Conservation (phyloP, 1,284 basidiomycete species). For the Mycena citricolor region DNA sequence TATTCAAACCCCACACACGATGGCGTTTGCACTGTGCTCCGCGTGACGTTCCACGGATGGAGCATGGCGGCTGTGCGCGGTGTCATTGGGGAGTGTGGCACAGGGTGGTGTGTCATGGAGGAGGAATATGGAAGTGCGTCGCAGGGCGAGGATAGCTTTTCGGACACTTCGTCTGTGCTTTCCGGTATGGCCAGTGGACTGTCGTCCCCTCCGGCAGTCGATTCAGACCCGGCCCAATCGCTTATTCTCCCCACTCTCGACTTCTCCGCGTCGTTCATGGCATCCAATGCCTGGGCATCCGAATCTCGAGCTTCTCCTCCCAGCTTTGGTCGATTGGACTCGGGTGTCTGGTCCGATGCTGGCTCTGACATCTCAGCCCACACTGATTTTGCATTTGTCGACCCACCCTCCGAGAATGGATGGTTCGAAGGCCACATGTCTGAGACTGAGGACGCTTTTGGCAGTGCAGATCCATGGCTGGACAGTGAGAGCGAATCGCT, state of each 20-base stretch:
- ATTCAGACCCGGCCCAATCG: slow-evolving; percentile 50
- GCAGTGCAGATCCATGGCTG: too few species aligned
- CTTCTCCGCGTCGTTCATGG: slow-evolving; percentile 46
- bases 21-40: slow-evolving; percentile 61
- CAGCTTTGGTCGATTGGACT: slow-evolving; percentile 8
- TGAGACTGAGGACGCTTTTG: too few species aligned
- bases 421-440: too few species aligned
- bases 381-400: slow-evolving; percentile 11
- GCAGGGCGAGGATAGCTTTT: slow-evolving; percentile 32
- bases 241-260: slow-evolving; percentile 71
- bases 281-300: slow-evolving; percentile 16
- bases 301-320: slow-evolving; percentile 3
- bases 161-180: slow-evolving; percentile 33
- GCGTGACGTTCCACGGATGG: slow-evolving; percentile 72
- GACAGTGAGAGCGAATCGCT: too few species aligned
- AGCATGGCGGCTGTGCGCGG: slow-evolving; percentile 55
- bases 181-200: slow-evolving; percentile 29
- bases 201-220: slow-evolving; percentile 2
- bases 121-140: slow-evolving; percentile 34
- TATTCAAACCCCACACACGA: slow-evolving; percentile 38
- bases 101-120: slow-evolving; percentile 70
- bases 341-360: slow-evolving; percentile 10
- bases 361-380: slow-evolving; percentile 1
- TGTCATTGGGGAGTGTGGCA: slow-evolving; percentile 66
- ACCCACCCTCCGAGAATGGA: slow-evolving; percentile 25